A percentile compares a stretch with the other conserved stretches of the same genome.
phyloP scores from a whole-genome alignment of 371 early-diverging fungal genomes.

The Quaeritorhiza haematococci region DNA sequence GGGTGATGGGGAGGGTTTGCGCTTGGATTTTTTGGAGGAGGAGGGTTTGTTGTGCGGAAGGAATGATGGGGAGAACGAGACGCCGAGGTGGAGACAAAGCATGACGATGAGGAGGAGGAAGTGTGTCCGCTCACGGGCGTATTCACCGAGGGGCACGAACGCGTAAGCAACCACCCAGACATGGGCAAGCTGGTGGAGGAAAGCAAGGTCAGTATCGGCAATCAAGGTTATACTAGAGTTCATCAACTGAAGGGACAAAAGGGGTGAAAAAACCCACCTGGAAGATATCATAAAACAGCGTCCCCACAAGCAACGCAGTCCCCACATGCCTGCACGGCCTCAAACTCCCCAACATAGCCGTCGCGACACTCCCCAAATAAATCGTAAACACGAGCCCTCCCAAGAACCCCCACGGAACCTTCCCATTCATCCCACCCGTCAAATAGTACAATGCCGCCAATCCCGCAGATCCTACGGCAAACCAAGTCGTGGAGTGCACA shows the following conservation, averaged over 20 bases:
- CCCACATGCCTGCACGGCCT: no score
- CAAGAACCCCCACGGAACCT: no score
- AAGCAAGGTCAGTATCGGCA: constrained; percentile 58
- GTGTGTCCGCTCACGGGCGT: constrained; percentile 70
- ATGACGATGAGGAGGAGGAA: constrained; percentile 53
- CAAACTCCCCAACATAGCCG: no score
- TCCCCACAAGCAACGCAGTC: no score
- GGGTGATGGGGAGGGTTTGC: no score
- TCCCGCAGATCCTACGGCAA: no score
- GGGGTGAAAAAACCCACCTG: constrained; percentile 55
- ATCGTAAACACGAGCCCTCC: no score
- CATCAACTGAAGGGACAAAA: constrained; percentile 50
- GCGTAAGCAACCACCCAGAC: constrained; percentile 81
- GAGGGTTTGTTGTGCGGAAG: constrained; percentile 35
- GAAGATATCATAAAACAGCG: constrained; percentile 58
- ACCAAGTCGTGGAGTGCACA: no score
- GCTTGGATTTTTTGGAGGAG: no score
- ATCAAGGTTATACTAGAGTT: constrained; percentile 65
- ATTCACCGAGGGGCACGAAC: constrained; percentile 75
- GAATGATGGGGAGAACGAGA: constrained; percentile 19
- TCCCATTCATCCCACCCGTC: no score
- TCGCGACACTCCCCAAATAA: no score
- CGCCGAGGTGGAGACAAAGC: constrained; percentile 11
- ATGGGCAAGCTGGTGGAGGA: constrained; percentile 63
- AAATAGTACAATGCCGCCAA: no score